Evolutionary conservation across 441 rosid genomes (phyloP), one percentile per base, ranked within the genome.

Genomic region (Erodium chrysanthum): DNA sequence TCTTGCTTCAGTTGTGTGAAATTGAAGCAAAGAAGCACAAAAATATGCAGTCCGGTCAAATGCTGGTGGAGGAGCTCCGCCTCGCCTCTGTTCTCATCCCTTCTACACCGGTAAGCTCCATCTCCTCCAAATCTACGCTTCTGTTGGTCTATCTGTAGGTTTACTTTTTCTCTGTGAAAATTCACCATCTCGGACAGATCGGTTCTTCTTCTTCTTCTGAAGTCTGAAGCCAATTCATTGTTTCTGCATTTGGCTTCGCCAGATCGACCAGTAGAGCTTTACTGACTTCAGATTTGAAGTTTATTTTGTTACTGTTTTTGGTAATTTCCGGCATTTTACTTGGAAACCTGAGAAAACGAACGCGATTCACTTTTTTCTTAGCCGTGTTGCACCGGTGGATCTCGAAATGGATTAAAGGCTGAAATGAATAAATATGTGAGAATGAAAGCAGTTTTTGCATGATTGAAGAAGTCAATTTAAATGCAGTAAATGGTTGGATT

Each of bases 41-140:
- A 56, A 20, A 56, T 2, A 46, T 56, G 61, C 61, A 56, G 61
- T 10, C 25, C 25, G 61, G 61, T 56, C 61, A 56, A 21, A 56
- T 56, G 61, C 25, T 21, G 61, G 61, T 56, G 5, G 61, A 56
- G 8, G 61, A 56, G 61, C 25, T 56, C 61, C 61, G 61, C 14
- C 61, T 56, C 61, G 6, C 61, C 29, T 56, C 61, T 56, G 61
- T 56, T 56, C 61, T 56, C 23, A 21, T 18, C 20, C 14, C 61
- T 56, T 56, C 61, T 56, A 56, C 18, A 56, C 61, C 27, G 20
- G 61, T 56, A 56, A 56, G 29, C 25, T 20, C 61, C 17, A 12
- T 46, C 52, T 46, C 52, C 44, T 46, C 52, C 52, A 46, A 4
- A 46, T 46, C 9, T 56, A 54, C 60, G 15, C 18, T 1, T 56